Percentiles rank a stretch among this genome's conserved stretches.
These are phyloP conservation scores for Xylaria nigripes DNA, from an alignment of 495 filamentous ascomycete genomes.

Conservation along the genomic window DNA sequence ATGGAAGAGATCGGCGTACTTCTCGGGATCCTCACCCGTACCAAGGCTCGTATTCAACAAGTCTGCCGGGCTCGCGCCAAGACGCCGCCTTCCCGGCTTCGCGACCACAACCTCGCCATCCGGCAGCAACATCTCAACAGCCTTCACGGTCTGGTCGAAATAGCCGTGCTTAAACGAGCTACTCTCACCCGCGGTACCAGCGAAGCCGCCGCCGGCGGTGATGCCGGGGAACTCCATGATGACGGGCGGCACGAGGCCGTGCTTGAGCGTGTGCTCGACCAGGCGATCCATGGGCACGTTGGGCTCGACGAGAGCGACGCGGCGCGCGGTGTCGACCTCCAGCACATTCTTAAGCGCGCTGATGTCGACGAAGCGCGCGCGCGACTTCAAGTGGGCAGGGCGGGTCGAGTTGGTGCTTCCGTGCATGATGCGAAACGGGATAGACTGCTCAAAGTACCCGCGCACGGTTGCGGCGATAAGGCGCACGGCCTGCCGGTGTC, in stretches of 20 bases:
- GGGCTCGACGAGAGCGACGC: slow-evolving; percentile 50
- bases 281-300: slow-evolving; percentile 60
- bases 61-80: slow-evolving; percentile 21
- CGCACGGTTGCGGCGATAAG: slow-evolving; percentile 43
- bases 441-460: slow-evolving; percentile 46
- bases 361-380: slow-evolving; percentile 34
- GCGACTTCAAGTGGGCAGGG: slow-evolving; percentile 25
- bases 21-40: slow-evolving; percentile 21
- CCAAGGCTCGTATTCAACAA: slow-evolving; percentile 14
- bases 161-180: slow-evolving; percentile 51
- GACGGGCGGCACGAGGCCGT: slow-evolving; percentile 48
- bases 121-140: slow-evolving; percentile 53
- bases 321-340: slow-evolving; percentile 28
- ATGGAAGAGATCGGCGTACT: slow-evolving; percentile 43
- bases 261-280: slow-evolving; percentile 42
- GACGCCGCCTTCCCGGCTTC: slow-evolving; percentile 9
- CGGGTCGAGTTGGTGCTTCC: slow-evolving; percentile 72
- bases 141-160: slow-evolving; percentile 47
- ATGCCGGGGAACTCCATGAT: slow-evolving; percentile 60
- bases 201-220: slow-evolving; percentile 55
- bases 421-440: slow-evolving; percentile 69
- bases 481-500: slow-evolving; percentile 39
- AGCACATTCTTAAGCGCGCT: slow-evolving; percentile 30
- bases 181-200: slow-evolving; percentile 54
- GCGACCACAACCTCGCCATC: slow-evolving; percentile 42